Evolutionary conservation across 805 yeast genomes (phyloP), one percentile per base, ranked within the genome.

Genomic region (Yarrowia divulgata): DNA sequence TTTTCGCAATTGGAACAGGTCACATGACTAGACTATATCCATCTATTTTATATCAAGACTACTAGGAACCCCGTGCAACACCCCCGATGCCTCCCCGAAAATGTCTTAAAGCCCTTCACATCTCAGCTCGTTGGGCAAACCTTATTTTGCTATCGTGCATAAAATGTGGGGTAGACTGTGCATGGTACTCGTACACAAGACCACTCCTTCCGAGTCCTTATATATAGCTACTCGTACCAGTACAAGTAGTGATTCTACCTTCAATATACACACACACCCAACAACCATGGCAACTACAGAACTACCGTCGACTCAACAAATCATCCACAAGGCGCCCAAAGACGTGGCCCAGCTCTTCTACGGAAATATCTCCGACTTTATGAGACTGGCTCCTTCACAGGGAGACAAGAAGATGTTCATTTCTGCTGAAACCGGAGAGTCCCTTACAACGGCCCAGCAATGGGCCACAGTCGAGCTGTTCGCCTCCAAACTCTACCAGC

Each of bases 311-410:
- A 14, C 43, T 8, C 43, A 40, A 8, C n/a, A 23, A 5, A 63
- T 62, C 45, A 46, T 63, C 57, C 68, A 63, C 68, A 63, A 63
- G 57, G 55, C 68, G n/a, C 68, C 68, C 39, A 29, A 19, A 5
- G 72, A 73, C 54, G 69, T 69, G 13, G 40, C 72, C 40, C 8
- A 48, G 16, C 68, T 63, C 13, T 49, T 37, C 18, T 63, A 48
- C 50, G 68, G 68, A 13, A 48, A 48, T n/a, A 45, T 48, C 10
- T 2, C 68, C 12, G 68, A 63, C 18, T 63, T 63, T 8, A 63
- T 63, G 68, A 37, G 68, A 37, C 8, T n/a, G 45, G 55, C 68
- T 14, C 68, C 57, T 8, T n/a, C 35, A 0, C 68, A 49, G 48
- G 48, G 48, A 13, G 37, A 63, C 68, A 63, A 48, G 57, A 63